Percentiles rank a stretch among this genome's conserved stretches.
These are phyloP conservation scores for Galeopsis tetrahit DNA, from an alignment of 257 asterid genomes.

Conservation along the genomic window DNA sequence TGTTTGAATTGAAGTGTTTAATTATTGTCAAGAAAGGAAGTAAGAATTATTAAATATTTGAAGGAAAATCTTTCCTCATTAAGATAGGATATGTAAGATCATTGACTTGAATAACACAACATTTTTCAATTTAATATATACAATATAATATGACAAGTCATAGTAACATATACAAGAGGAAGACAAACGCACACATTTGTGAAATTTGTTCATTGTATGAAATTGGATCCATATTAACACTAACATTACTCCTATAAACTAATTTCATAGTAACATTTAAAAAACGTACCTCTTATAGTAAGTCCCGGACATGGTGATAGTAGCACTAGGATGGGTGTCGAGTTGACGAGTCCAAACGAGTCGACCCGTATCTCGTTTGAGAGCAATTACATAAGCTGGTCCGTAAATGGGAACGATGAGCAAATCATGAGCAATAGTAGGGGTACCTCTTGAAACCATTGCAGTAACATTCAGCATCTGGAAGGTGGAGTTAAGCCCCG, in stretches of 20 bases:
- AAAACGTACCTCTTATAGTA: slow-evolving; percentile 25
- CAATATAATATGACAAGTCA: too few relatives aligned
- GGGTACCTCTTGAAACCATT: slow-evolving; percentile 40
- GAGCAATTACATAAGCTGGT: slow-evolving; percentile 50
- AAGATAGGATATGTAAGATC: neutral
- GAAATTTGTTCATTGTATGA: too few relatives aligned
- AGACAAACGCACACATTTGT: too few relatives aligned
- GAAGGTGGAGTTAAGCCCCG: slow-evolving; percentile 38
- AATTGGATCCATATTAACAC: too few relatives aligned
- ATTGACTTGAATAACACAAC: neutral
- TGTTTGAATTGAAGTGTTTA: too few relatives aligned
- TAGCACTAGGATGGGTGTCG: slow-evolving; percentile 45
- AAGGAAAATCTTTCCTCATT: too few relatives aligned
- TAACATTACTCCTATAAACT: too few relatives aligned
- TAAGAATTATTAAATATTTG: too few relatives aligned
- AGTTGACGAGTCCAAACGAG: slow-evolving; percentile 50
- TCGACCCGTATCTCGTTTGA: slow-evolving; percentile 40
- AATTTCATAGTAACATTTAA: too few relatives aligned
- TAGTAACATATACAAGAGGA: too few relatives aligned
- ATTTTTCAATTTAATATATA: too few relatives aligned
- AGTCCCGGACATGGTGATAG: slow-evolving; percentile 61
- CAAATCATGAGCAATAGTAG: slow-evolving; percentile 43
- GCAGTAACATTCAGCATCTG: slow-evolving; percentile 20
- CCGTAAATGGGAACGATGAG: slow-evolving; percentile 49
- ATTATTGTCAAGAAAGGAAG: too few relatives aligned